These are phyloP conservation scores for Gossypium ekmanianum DNA, from an alignment of 345 rosid genomes.

Conservation along the genomic window DNA sequence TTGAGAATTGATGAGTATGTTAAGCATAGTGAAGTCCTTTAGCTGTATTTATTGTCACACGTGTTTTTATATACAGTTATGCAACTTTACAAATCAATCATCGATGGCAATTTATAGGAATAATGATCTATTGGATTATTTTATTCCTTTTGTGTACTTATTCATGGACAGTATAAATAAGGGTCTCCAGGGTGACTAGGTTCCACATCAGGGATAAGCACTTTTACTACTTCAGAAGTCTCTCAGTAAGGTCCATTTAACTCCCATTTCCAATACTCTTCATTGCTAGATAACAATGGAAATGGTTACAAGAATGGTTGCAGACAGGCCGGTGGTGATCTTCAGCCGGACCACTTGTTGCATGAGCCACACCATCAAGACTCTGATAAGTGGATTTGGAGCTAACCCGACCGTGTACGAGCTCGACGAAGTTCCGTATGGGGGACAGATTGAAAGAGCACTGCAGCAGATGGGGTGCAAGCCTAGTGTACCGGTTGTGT, in stretches of 20 bases:
- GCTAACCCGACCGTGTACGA: constrained; percentile 74
- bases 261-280: background rate
- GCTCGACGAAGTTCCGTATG: constrained; percentile 53
- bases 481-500: constrained; percentile 68
- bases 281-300: constrained; percentile 29
- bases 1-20: background rate
- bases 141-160: constrained; percentile 8
- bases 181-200: constrained; percentile 3
- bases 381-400: constrained; percentile 65
- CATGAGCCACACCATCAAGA: constrained; percentile 66
- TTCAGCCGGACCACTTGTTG: constrained; percentile 71
- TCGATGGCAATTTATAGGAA: constrained; percentile 16
- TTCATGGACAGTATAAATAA: constrained; percentile 29
- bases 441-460: constrained; percentile 51
- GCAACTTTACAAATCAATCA: constrained; percentile 12
- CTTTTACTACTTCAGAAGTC: background rate
- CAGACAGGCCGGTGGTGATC: constrained; percentile 69
- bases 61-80: background rate
- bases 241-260: background rate
- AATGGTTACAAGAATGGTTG: constrained; percentile 42
- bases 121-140: constrained; percentile 3
- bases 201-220: constrained; percentile 18
- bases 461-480: constrained; percentile 57
- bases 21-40: background rate
- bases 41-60: background rate